Percentiles rank a stretch among this genome's conserved stretches.
Evolutionary conservation across 257 asterid species (phyloP).

Genomic region (Eucommia ulmoides): DNA sequence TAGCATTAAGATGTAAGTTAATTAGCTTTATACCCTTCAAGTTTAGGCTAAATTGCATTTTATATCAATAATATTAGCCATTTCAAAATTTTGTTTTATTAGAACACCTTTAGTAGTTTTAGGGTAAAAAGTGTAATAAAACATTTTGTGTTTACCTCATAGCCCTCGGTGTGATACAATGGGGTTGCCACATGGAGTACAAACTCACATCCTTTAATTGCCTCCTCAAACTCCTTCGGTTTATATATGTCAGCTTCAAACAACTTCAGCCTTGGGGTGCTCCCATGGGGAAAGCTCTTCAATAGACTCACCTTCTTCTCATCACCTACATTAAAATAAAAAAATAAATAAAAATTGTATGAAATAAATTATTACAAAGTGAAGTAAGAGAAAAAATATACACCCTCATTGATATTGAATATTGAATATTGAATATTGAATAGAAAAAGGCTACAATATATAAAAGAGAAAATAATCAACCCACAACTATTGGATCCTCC

Average conservation of each 20-base stretch:
- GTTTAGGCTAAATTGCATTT: neutral
- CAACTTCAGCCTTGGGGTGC: conserved; percentile 29
- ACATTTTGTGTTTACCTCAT: conserved; percentile 13
- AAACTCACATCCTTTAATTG: conserved; percentile 38
- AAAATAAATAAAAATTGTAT: too few species aligned
- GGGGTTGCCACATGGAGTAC: conserved; percentile 73
- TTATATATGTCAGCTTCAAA: conserved; percentile 56
- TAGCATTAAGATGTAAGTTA: neutral
- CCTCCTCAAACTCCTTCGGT: conserved; percentile 33
- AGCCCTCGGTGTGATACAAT: conserved; percentile 15
- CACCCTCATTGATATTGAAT: neutral
- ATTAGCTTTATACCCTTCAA: neutral
- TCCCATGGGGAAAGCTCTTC: conserved; percentile 27
- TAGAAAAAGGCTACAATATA: too few species aligned
- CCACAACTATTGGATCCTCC: too few species aligned
- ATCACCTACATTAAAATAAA: too few species aligned
- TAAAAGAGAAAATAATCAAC: too few species aligned
- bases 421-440: too few species aligned
- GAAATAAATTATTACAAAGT: neutral
- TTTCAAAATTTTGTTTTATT: too few species aligned
- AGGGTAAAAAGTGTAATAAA: neutral
- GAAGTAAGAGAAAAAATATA: neutral
- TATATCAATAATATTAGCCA: neutral
- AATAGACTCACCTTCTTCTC: conserved; percentile 38
- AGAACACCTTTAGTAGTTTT: neutral